phyloP scores from a whole-genome alignment of 352 stramenopile genomes.

The Pseudoperonospora humuli region DNA sequence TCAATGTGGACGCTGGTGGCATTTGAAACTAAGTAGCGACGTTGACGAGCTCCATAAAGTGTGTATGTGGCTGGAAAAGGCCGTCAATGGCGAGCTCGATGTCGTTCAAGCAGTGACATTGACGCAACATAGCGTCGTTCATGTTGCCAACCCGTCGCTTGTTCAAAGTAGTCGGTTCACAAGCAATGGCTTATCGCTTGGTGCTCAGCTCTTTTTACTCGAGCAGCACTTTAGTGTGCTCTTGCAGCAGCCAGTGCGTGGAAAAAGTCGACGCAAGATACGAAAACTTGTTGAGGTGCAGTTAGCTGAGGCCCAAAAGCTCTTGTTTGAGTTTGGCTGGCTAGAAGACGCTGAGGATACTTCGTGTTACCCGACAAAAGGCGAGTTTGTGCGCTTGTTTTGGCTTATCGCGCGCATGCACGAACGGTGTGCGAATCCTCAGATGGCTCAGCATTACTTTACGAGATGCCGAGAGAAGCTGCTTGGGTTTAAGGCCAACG shows the following conservation, averaged over 20 bases:
- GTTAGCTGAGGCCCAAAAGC: conserved; percentile 22
- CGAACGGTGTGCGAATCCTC: conserved; percentile 33
- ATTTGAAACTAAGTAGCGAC: conserved; percentile 28
- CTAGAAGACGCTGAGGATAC: conserved; percentile 20
- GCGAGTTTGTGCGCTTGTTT: conserved; percentile 34
- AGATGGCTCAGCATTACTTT: conserved; percentile 46
- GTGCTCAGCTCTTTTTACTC: conserved; percentile 44
- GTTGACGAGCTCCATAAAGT: conserved; percentile 34
- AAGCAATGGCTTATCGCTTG: conserved; percentile 28
- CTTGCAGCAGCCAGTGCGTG: conserved; percentile 19
- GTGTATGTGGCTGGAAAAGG: conserved; percentile 52
- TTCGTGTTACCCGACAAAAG: not conserved
- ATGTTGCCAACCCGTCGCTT: conserved; percentile 15
- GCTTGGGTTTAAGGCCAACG: not conserved
- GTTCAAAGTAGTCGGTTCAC: conserved; percentile 17
- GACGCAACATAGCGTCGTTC: conserved; percentile 6
- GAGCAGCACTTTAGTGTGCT: conserved; percentile 52
- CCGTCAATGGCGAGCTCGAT: conserved; percentile 32
- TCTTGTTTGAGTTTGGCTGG: conserved; percentile 43
- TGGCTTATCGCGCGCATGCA: conserved; percentile 51
- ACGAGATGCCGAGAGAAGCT: conserved; percentile 42
- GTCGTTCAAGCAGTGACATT: not conserved
- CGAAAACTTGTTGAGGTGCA: conserved; percentile 18
- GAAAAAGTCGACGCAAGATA: conserved; percentile 19
- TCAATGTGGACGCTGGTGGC: conserved; percentile 50